Evolutionary conservation across 441 rosid species (phyloP).

Genomic region (Populus hybrid): DNA sequence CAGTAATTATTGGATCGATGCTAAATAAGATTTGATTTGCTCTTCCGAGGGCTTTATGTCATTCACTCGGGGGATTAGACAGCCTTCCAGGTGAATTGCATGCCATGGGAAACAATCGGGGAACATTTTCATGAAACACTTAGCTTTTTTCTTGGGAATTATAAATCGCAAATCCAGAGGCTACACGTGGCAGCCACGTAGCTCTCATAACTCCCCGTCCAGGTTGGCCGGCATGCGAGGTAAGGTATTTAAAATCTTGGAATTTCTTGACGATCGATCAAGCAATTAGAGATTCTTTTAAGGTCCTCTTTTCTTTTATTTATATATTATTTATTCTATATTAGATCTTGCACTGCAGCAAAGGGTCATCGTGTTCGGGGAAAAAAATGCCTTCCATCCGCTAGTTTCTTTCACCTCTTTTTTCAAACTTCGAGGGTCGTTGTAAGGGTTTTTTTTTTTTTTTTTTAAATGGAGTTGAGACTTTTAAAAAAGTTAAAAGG

Average conservation of each 20-base stretch:
- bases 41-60: background rate
- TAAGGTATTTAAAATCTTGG: background rate
- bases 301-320: no score
- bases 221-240: background rate
- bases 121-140: background rate
- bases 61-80: background rate
- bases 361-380: no score
- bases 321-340: no score
- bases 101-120: conserved; percentile 9
- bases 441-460: no score
- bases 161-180: conserved; percentile 19
- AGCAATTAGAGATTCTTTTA: background rate
- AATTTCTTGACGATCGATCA: background rate
- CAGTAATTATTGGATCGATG: conserved; percentile 16
- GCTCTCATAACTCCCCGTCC: background rate
- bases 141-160: background rate
- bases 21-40: conserved; percentile 2
- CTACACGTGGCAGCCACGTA: background rate
- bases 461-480: no score
- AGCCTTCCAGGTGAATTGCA: background rate
- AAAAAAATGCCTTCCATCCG: no score
- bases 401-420: no score
- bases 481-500: no score
- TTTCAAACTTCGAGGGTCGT: no score
- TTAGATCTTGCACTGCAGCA: no score